Percentiles rank a stretch among this genome's conserved stretches.
Conservation (phyloP, 75 land plant genomes). For the Cryptomeria japonica region DNA sequence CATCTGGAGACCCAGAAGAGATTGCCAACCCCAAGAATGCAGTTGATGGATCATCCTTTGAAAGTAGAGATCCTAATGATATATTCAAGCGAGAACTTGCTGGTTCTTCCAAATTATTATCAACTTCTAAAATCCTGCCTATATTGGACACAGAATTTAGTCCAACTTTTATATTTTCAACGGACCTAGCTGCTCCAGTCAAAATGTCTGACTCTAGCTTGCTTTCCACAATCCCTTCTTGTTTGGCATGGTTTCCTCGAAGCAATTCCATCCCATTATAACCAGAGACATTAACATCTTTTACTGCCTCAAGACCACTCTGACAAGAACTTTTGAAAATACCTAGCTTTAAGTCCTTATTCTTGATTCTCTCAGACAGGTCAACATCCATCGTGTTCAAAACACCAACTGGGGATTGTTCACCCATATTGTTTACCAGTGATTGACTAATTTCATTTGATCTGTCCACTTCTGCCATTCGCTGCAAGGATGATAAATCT, state of each 20-base stretch:
- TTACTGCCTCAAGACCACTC: conserved; percentile 15
- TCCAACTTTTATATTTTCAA: conserved; percentile 13
- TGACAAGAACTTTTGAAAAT: conserved; percentile 24
- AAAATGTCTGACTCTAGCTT: background rate
- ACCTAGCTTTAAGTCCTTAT: conserved; percentile 19
- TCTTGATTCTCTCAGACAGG: conserved; percentile 24
- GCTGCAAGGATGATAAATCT: conserved; percentile 27
- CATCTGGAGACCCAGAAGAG: conserved; percentile 32
- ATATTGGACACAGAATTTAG: background rate
- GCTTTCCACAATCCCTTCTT: background rate
- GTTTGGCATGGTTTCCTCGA: background rate
- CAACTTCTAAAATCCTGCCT: conserved; percentile 13
- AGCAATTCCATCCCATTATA: conserved; percentile 1
- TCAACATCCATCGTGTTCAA: conserved; percentile 38
- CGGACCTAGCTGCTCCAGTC: conserved; percentile 7
- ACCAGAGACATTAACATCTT: background rate
- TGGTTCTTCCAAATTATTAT: conserved; percentile 17
- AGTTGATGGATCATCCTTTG: conserved; percentile 35
- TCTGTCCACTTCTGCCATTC: conserved; percentile 37
- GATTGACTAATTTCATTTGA: conserved; percentile 22
- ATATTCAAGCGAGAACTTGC: conserved; percentile 23
- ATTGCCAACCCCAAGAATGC: conserved; percentile 24
- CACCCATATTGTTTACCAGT: conserved; percentile 7
- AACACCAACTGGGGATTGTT: conserved; percentile 16
- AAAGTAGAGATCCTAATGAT: conserved; percentile 19